These are phyloP conservation scores for Podaxis sp. DNA, from an alignment of 768 basidiomycete genomes.

Conservation along the genomic window DNA sequence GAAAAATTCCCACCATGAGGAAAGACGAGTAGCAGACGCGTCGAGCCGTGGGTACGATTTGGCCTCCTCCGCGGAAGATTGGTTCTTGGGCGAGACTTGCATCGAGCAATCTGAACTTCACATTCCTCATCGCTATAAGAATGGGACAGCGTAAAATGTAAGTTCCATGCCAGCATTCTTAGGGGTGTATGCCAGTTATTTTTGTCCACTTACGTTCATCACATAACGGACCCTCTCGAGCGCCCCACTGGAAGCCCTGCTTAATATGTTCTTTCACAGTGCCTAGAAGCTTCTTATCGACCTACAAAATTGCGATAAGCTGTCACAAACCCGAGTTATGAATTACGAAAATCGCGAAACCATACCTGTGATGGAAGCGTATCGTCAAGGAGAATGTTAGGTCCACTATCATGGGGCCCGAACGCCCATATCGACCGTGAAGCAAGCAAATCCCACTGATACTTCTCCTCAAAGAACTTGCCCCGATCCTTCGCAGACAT, in stretches of 20 bases:
- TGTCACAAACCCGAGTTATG: background rate
- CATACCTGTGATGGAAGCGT: conserved; percentile 88
- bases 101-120: conserved; percentile 95
- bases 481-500: conserved; percentile 96
- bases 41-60: conserved; percentile 98
- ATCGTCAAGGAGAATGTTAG: conserved; percentile 93
- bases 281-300: conserved; percentile 89
- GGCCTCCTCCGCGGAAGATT: conserved; percentile 97
- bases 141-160: background rate
- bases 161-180: background rate
- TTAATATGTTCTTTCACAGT: conserved; percentile 94
- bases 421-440: conserved; percentile 99
- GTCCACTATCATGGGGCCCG: conserved; percentile 92
- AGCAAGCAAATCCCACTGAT: conserved; percentile 97
- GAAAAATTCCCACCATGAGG: conserved; percentile 71
- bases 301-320: conserved; percentile 32
- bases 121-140: conserved; percentile 87
- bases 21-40: conserved; percentile 99
- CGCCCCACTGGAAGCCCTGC: conserved; percentile 99
- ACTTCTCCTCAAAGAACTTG: conserved; percentile 93
- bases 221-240: conserved; percentile 94
- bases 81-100: conserved; percentile 91
- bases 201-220: conserved; percentile 85
- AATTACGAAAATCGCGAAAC: background rate
- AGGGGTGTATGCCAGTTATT: background rate